Evolutionary conservation across 2,329 filamentous ascomycete species (phyloP).

Genomic region (Penicillium italicum): DNA sequence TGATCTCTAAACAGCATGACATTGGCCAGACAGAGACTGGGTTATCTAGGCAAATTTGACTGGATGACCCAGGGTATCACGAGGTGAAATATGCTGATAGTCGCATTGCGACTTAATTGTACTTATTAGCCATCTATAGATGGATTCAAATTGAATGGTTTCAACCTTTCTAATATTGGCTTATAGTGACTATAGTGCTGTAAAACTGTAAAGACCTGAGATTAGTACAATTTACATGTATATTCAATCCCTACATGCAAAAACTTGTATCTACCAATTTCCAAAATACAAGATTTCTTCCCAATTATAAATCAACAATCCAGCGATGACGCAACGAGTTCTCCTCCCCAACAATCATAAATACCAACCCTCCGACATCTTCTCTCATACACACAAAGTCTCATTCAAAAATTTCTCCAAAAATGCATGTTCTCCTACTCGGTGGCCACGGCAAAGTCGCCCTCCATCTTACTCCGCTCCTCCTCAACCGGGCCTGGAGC

Average conservation of each 20-base stretch:
- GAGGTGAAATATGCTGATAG: neutral
- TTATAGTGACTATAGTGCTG: no score
- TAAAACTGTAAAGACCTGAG: neutral
- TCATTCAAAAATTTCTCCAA: slow-evolving; percentile 1
- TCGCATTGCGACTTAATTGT: neutral
- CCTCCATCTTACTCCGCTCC: slow-evolving; percentile 69
- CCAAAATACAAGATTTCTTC: neutral
- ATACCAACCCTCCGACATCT: neutral
- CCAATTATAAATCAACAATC: neutral
- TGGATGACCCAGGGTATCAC: neutral
- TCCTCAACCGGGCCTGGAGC: slow-evolving; percentile 69
- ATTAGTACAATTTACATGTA: neutral
- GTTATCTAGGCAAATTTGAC: neutral
- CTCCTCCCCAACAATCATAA: neutral
- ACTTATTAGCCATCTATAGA: neutral
- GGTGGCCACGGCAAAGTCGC: slow-evolving; percentile 80
- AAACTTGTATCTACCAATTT: neutral
- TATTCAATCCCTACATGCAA: no score
- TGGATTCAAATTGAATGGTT: neutral
- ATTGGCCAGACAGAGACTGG: neutral
- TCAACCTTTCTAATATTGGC: neutral
- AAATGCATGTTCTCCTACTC: slow-evolving; percentile 63
- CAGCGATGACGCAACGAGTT: neutral
- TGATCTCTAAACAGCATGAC: neutral
- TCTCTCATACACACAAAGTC: neutral